These are phyloP conservation scores for Inga oerstediana DNA, from an alignment of 306 rosid species.

Conservation along the genomic window DNA sequence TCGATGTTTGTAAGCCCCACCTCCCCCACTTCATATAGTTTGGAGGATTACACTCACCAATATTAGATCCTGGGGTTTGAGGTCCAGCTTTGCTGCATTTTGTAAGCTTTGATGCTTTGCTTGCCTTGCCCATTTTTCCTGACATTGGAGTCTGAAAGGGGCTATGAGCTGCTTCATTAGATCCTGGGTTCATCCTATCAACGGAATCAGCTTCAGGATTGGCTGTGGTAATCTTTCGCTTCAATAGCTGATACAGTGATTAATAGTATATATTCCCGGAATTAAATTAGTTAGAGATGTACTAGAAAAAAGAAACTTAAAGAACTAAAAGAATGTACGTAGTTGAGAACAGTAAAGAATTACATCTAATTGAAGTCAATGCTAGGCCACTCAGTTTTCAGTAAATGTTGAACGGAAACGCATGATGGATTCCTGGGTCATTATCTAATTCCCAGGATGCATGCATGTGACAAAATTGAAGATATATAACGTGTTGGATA, in stretches of 20 bases:
- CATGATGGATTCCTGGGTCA: neutral
- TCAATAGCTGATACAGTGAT: slow-evolving; percentile 55
- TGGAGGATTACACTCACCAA: slow-evolving; percentile 54
- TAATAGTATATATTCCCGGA: slow-evolving; percentile 27
- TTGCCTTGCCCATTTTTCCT: slow-evolving; percentile 66
- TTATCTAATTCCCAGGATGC: neutral
- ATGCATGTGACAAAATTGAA: neutral
- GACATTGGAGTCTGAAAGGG: slow-evolving; percentile 74
- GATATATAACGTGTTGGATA: neutral
- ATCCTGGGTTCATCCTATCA: slow-evolving; percentile 58
- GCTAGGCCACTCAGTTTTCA: neutral
- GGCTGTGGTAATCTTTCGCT: slow-evolving; percentile 70
- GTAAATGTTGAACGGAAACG: neutral
- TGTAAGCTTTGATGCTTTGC: slow-evolving; percentile 71
- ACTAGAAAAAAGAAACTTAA: slow-evolving; percentile 1
- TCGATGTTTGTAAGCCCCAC: slow-evolving; percentile 20
- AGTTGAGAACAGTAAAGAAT: slow-evolving; percentile 25
- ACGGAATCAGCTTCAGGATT: slow-evolving; percentile 70
- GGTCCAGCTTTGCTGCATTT: slow-evolving; percentile 77
- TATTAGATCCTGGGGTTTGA: slow-evolving; percentile 71
- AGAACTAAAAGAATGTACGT: neutral
- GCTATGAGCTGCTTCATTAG: slow-evolving; percentile 54
- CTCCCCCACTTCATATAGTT: slow-evolving; percentile 24
- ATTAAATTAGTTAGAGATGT: slow-evolving; percentile 17
- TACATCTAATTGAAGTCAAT: slow-evolving; percentile 1